Evolutionary conservation across 23 red algal species (phyloP).

Genomic region (Gracilariopsis chorda): DNA sequence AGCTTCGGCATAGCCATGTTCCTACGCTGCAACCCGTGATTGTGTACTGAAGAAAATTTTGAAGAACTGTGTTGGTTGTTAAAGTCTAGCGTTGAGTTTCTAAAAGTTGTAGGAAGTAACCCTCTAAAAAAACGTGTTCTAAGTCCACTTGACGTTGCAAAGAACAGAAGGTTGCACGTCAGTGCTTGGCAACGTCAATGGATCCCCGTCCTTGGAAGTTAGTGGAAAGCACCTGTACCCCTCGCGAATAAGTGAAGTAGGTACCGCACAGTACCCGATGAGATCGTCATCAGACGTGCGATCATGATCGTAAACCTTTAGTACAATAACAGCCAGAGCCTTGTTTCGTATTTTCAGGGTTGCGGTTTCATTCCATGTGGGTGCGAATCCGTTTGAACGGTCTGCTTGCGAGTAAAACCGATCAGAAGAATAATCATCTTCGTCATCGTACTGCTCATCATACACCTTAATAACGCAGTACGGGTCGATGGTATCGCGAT

Average conservation of each 20-base stretch:
- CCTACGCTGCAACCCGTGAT: no score
- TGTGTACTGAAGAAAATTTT: no score
- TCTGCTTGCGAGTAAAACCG: neutral
- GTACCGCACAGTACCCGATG: conserved; percentile 47
- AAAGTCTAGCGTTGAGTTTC: no score
- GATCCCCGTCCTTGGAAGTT: conserved; percentile 8
- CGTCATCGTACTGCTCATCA: conserved; percentile 16
- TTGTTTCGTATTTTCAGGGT: conserved; percentile 18
- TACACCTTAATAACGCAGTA: conserved; percentile 46
- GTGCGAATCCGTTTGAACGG: conserved; percentile 20
- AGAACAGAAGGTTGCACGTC: conserved; percentile 23
- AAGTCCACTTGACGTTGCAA: conserved; percentile 44
- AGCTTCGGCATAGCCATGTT: no score
- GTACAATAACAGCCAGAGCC: conserved; percentile 14
- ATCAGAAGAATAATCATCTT: conserved; percentile 20
- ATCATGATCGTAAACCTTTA: conserved; percentile 67
- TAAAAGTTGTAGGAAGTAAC: no score
- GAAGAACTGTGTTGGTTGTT: no score
- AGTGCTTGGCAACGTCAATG: conserved; percentile 17
- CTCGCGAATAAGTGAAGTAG: conserved; percentile 12
- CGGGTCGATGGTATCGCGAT: conserved; percentile 16
- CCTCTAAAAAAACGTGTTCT: neutral
- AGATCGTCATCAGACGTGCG: conserved; percentile 52
- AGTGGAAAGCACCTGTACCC: conserved; percentile 44
- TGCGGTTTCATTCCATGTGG: conserved; percentile 39